Evolutionary conservation across 805 yeast genomes (phyloP).

Genomic region (Crinitomyces ghanaensis): DNA sequence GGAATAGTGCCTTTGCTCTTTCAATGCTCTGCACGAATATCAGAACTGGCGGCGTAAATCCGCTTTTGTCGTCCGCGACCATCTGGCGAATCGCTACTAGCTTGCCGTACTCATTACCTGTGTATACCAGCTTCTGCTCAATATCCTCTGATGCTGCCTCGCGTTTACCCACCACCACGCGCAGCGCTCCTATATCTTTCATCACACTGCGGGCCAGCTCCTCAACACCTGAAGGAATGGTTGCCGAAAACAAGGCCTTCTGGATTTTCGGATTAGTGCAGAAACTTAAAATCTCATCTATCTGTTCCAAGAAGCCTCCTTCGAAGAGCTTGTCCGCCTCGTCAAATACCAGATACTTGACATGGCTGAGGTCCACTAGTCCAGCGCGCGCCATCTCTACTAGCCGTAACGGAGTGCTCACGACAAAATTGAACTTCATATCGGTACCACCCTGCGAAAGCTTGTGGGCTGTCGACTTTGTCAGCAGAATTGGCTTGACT

Average conservation of each 20-base stretch:
- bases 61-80: conserved; percentile 56
- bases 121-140: conserved; percentile 70
- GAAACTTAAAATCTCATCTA: conserved; percentile 66
- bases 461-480: conserved; percentile 58
- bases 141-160: conserved; percentile 83
- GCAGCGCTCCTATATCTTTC: conserved; percentile 71
- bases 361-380: conserved; percentile 46
- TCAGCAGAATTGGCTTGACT: too few relatives aligned
- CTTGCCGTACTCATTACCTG: conserved; percentile 96
- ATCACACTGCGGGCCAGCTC: conserved; percentile 76
- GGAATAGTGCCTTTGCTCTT: conserved; percentile 90
- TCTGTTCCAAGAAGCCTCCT: conserved; percentile 72
- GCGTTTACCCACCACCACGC: conserved; percentile 84
- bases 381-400: conserved; percentile 64
- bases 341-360: conserved; percentile 75
- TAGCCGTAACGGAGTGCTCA: conserved; percentile 81
- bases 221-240: conserved; percentile 88
- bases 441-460: conserved; percentile 48
- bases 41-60: conserved; percentile 86
- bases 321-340: conserved; percentile 95
- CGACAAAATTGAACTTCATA: conserved; percentile 63
- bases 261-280: conserved; percentile 37
- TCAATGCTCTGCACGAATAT: conserved; percentile 85
- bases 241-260: conserved; percentile 86
- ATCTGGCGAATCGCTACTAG: conserved; percentile 81